Percentiles rank a stretch among this genome's conserved stretches.
Evolutionary conservation across 2,329 filamentous ascomycete species (phyloP).

Genomic region (Colletotrichum orbiculare): DNA sequence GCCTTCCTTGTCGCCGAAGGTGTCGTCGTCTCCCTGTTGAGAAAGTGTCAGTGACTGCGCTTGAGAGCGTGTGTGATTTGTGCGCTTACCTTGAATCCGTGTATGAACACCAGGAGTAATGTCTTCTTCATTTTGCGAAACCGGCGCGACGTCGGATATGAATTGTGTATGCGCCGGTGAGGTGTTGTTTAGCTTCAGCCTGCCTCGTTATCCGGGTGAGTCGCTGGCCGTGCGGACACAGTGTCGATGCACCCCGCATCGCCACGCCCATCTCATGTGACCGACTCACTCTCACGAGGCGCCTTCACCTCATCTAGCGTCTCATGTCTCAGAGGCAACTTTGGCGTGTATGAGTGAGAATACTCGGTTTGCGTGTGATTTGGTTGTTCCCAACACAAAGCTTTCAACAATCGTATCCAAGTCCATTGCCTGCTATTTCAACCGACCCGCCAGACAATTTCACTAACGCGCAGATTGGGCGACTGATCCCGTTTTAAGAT

Average conservation of each 20-base stretch:
- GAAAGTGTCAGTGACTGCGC: constrained; percentile 14
- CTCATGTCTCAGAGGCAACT: no score
- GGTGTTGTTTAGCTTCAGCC: constrained; percentile 7
- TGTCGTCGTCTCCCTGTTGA: constrained; percentile 77
- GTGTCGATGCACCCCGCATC: constrained; percentile 19
- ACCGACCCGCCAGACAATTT: no score
- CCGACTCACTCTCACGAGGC: constrained; percentile 6
- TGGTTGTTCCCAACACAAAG: no score
- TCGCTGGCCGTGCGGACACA: constrained; percentile 7
- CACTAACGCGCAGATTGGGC: no score
- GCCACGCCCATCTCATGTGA: constrained; percentile 33
- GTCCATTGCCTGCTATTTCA: no score
- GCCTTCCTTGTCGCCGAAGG: constrained; percentile 72
- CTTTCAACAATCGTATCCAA: no score
- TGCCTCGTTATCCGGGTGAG: constrained; percentile 1
- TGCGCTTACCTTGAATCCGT: constrained; percentile 80
- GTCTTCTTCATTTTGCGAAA: constrained; percentile 76
- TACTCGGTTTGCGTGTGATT: no score
- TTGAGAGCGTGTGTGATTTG: background rate
- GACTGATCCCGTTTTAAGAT: no score
- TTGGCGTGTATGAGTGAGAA: no score
- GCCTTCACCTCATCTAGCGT: background rate
- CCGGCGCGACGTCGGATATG: constrained; percentile 36
- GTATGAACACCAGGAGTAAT: constrained; percentile 83
- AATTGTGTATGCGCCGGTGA: background rate